Evolutionary conservation across 495 filamentous ascomycete genomes (phyloP).

Genomic region (Neurospora sp.): DNA sequence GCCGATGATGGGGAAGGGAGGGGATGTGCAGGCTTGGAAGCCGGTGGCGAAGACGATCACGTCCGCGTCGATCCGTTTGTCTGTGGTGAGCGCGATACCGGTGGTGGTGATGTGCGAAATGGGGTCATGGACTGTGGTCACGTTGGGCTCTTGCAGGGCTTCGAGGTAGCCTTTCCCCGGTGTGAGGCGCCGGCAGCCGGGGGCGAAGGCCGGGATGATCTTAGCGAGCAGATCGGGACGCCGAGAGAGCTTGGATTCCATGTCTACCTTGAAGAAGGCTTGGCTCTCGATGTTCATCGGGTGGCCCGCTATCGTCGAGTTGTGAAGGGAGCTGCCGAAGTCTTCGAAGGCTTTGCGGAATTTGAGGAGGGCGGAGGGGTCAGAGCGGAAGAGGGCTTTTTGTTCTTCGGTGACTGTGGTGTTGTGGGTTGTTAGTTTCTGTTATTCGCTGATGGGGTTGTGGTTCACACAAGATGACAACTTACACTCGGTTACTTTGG

Average conservation of each 20-base stretch:
- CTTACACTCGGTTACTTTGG: slow-evolving; percentile 26
- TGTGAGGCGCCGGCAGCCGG: slow-evolving; percentile 62
- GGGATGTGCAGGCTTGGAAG: slow-evolving; percentile 47
- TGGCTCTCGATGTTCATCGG: slow-evolving; percentile 20
- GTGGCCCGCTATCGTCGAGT: slow-evolving; percentile 24
- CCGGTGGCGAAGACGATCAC: slow-evolving; percentile 60
- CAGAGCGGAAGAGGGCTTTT: slow-evolving; percentile 17
- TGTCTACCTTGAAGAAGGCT: slow-evolving; percentile 16
- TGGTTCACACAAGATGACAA: not conserved
- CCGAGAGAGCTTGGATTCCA: slow-evolving; percentile 22
- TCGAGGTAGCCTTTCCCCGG: slow-evolving; percentile 66
- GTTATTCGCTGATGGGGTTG: not conserved
- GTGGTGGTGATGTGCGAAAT: slow-evolving; percentile 44
- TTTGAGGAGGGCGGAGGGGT: slow-evolving; percentile 22
- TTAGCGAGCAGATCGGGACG: slow-evolving; percentile 27
- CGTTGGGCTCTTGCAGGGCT: slow-evolving; percentile 51
- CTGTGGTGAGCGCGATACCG: slow-evolving; percentile 34
- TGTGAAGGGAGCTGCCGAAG: slow-evolving; percentile 27
- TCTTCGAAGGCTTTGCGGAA: slow-evolving; percentile 34
- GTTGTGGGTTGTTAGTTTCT: not conserved
- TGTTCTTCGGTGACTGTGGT: slow-evolving; percentile 27
- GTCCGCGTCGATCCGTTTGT: slow-evolving; percentile 24
- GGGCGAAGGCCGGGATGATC: slow-evolving; percentile 49
- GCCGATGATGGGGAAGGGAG: slow-evolving; percentile 51
- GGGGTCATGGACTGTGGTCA: slow-evolving; percentile 43